These are phyloP conservation scores for Phoma sp. DNA, from an alignment of 2,329 filamentous ascomycete genomes.

Conservation along the genomic window DNA sequence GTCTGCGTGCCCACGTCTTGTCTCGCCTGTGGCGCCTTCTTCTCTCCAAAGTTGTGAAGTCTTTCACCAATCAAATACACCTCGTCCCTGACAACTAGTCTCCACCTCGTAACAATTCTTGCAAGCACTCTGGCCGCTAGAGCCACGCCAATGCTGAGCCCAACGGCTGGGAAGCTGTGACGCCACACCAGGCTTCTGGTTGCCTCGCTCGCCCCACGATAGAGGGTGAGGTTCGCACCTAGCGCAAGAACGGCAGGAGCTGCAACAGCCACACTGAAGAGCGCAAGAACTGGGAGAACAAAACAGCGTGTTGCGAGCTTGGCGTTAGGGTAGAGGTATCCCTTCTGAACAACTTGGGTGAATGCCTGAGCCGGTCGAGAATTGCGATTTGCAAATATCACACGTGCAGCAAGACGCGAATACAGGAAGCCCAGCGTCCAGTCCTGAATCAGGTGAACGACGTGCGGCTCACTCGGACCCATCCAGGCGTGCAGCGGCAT, in stretches of 20 bases:
- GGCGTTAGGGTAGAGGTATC: constrained; percentile 81
- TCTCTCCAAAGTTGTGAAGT: constrained; percentile 89
- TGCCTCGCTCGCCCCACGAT: constrained; percentile 52
- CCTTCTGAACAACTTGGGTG: constrained; percentile 69
- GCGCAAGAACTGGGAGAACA: constrained; percentile 73
- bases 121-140: constrained; percentile 59
- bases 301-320: constrained; percentile 83
- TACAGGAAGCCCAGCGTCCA: constrained; percentile 95
- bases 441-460: constrained; percentile 85
- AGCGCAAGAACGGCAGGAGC: constrained; percentile 68
- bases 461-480: constrained; percentile 62
- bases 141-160: constrained; percentile 54
- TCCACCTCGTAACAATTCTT: constrained; percentile 75
- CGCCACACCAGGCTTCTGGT: constrained; percentile 63
- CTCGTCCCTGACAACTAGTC: constrained; percentile 84
- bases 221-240: constrained; percentile 53
- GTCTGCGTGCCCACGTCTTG: constrained; percentile 2
- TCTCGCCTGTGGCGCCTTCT: constrained; percentile 23
- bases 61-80: constrained; percentile 95
- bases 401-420: constrained; percentile 76
- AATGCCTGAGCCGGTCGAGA: constrained; percentile 78
- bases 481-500: constrained; percentile 83
- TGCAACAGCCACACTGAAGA: constrained; percentile 68
- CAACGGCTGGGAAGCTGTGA: constrained; percentile 75
- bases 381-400: constrained; percentile 71